Conservation (phyloP, 2,329 filamentous ascomycete genomes). For the Graphium sp. region DNA sequence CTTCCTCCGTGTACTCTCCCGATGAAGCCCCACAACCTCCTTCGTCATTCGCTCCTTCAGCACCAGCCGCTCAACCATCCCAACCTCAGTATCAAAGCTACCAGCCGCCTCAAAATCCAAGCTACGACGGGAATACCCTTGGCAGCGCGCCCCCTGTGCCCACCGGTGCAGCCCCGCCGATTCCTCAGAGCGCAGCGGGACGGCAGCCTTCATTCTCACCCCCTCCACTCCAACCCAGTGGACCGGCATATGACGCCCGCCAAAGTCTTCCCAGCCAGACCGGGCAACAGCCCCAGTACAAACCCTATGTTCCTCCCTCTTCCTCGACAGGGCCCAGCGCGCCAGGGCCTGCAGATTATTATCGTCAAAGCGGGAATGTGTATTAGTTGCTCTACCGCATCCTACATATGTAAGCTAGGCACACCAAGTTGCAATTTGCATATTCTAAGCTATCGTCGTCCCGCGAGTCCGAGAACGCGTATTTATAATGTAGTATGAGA, state of each 20-base stretch:
- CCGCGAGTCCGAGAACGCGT: too few species aligned
- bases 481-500: too few species aligned
- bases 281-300: constrained; percentile 31
- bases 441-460: too few species aligned
- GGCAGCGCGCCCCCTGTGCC: constrained; percentile 14
- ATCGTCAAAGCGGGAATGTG: constrained; percentile 29
- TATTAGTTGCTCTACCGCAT: too few species aligned
- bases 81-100: constrained; percentile 25
- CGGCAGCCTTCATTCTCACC: constrained; percentile 19
- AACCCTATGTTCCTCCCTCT: constrained; percentile 36
- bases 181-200: constrained; percentile 17
- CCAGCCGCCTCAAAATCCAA: constrained; percentile 14
- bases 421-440: too few species aligned
- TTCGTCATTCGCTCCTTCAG: constrained; percentile 11
- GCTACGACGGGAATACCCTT: constrained; percentile 12
- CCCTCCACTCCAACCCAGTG: constrained; percentile 25
- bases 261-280: constrained; percentile 31
- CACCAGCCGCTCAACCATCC: constrained; percentile 12
- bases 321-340: constrained; percentile 24
- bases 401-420: too few species aligned
- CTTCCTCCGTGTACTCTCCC: constrained; percentile 28
- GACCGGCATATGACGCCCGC: constrained; percentile 30
- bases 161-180: constrained; percentile 20
- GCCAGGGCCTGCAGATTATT: constrained; percentile 37
- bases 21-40: constrained; percentile 21